These are phyloP conservation scores for Tylopilus subfusipes DNA, from an alignment of 768 basidiomycete species.

Conservation along the genomic window DNA sequence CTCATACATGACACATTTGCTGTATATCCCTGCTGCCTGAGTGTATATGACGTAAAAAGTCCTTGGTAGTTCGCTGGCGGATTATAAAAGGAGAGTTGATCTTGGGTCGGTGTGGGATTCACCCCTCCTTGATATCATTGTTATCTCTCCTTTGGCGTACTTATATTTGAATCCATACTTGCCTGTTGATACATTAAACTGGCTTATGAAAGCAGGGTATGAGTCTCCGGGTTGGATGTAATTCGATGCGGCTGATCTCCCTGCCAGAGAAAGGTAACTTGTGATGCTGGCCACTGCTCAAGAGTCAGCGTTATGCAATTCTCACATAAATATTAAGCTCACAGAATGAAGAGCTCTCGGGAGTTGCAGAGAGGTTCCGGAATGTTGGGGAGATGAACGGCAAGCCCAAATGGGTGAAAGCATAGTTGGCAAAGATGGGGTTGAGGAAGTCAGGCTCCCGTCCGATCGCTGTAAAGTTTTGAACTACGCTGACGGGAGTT, in stretches of 20 bases:
- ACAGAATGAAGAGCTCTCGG: not conserved
- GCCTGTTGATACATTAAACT: not conserved
- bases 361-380: not conserved
- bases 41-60: not conserved
- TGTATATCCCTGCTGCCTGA: not conserved
- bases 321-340: not conserved
- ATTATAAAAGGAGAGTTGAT: not conserved
- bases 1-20: not conserved
- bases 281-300: not conserved
- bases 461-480: not conserved
- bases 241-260: not conserved
- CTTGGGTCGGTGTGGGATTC: not conserved
- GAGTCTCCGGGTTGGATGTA: not conserved
- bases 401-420: accelerated
- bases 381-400: not conserved
- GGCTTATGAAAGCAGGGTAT: not conserved
- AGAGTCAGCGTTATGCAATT: not conserved
- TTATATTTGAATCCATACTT: not conserved
- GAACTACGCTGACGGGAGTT: not conserved
- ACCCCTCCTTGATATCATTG: not conserved
- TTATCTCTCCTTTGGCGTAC: not conserved
- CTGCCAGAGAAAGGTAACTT: not conserved
- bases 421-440: not conserved
- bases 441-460: not conserved
- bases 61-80: not conserved